A percentile compares a stretch with the other conserved stretches of the same genome.
phyloP scores from a whole-genome alignment of 2,329 filamentous ascomycete genomes.

The Diatrype stigma region DNA sequence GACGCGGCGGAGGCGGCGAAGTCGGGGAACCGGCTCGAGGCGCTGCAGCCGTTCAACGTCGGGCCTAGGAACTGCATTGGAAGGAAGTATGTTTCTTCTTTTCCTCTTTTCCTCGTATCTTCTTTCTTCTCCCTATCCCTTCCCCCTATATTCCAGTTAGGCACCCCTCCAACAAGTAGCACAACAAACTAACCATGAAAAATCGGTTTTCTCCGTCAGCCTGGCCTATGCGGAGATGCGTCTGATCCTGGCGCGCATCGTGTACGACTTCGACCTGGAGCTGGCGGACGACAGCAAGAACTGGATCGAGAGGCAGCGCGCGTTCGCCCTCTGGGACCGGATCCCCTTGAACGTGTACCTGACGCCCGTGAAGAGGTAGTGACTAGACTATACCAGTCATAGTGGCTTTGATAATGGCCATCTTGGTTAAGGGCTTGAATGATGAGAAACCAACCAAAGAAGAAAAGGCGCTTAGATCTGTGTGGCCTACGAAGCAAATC shows the following conservation, averaged over 20 bases:
- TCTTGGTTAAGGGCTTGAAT: no score
- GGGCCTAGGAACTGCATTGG: conserved; percentile 37
- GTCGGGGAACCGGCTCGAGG: conserved; percentile 25
- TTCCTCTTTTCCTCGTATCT: no score
- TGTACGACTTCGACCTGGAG: conserved; percentile 43
- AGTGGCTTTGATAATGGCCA: no score
- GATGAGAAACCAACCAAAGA: no score
- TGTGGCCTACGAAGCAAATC: no score
- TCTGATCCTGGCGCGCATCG: conserved; percentile 38
- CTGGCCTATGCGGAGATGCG: conserved; percentile 47
- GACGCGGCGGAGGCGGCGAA: conserved; percentile 21
- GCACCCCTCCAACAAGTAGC: no score
- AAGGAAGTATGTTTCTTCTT: conserved; percentile 28
- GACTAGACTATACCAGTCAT: no score
- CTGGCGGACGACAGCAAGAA: conserved; percentile 26
- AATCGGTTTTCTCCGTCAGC: no score
- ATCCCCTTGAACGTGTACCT: not conserved
- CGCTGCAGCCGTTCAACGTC: conserved; percentile 31
- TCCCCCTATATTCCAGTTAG: no score
- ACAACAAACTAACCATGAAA: no score
- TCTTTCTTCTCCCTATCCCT: no score
- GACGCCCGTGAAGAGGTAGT: not conserved
- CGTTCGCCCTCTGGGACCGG: conserved; percentile 30
- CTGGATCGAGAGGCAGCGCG: conserved; percentile 32
- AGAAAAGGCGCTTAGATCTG: no score